phyloP scores from a whole-genome alignment of 768 basidiomycete genomes.

The Boletus fagicola region DNA sequence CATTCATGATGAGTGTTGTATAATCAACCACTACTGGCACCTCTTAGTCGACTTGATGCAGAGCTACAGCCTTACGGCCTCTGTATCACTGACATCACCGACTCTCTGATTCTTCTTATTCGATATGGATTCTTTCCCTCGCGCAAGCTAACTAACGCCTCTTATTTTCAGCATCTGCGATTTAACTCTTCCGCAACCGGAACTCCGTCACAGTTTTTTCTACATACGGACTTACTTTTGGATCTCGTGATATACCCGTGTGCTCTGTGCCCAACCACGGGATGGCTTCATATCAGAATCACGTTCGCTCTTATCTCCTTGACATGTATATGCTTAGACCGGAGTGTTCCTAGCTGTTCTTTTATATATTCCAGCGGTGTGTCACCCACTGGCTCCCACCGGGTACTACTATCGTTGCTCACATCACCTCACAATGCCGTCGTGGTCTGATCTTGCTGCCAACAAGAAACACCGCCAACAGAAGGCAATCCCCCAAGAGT shows the following conservation, averaged over 20 bases:
- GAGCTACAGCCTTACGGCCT: slow-evolving; percentile 33
- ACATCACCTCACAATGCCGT: slow-evolving; percentile 8
- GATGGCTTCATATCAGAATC: not conserved
- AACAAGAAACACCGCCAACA: slow-evolving; percentile 55
- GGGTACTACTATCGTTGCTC: not conserved
- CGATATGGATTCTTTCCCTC: not conserved
- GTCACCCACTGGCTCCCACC: not conserved
- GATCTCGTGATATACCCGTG: slow-evolving; percentile 2
- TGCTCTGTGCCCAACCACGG: not conserved
- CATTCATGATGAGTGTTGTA: slow-evolving; percentile 78
- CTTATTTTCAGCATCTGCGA: slow-evolving; percentile 12
- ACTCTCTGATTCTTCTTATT: slow-evolving; percentile 42
- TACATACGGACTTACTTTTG: not conserved
- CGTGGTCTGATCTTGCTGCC: slow-evolving; percentile 53
- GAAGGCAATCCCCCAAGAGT: slow-evolving; percentile 60
- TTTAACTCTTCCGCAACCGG: not conserved
- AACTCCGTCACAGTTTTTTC: not conserved
- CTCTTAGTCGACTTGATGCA: slow-evolving; percentile 84
- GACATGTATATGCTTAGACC: not conserved
- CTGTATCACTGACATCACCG: slow-evolving; percentile 79
- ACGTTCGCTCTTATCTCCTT: slow-evolving; percentile 6
- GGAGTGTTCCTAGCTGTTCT: slow-evolving; percentile 1
- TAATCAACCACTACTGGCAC: slow-evolving; percentile 72
- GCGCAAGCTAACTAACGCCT: slow-evolving; percentile 27
- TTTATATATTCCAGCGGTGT: slow-evolving; percentile 8